Conservation (phyloP, 2,329 filamentous ascomycete species). For the Daldinia sp. region DNA sequence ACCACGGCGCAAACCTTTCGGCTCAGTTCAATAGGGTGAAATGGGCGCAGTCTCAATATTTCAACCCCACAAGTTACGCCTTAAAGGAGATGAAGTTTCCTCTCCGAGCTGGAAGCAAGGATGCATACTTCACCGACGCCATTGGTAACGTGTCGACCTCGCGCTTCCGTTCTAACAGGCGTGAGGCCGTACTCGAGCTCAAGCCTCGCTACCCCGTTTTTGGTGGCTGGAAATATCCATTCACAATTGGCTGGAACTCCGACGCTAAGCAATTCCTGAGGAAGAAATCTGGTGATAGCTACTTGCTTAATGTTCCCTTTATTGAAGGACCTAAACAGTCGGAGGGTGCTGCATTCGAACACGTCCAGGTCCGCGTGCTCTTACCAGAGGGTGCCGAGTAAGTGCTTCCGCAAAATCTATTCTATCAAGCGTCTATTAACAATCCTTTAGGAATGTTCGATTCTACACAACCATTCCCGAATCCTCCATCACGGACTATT, state of each 20-base stretch:
- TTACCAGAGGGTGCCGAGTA: conserved; percentile 91
- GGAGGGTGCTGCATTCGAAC: conserved; percentile 87
- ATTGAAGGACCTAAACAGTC: conserved; percentile 87
- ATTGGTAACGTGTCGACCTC: conserved; percentile 98
- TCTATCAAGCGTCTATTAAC: conserved; percentile 50
- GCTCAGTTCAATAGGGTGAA: conserved; percentile 78
- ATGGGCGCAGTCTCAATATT: conserved; percentile 77
- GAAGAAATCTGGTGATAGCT: conserved; percentile 71
- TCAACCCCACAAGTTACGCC: conserved; percentile 78
- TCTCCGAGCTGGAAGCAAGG: conserved; percentile 78
- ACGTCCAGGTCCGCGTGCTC: conserved; percentile 80
- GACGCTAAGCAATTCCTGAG: conserved; percentile 81
- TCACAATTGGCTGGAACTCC: conserved; percentile 95
- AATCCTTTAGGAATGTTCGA: conserved; percentile 75
- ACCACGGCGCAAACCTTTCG: conserved; percentile 82
- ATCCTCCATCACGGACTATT: conserved; percentile 65
- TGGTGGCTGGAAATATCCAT: conserved; percentile 97
- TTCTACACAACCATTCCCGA: conserved; percentile 77
- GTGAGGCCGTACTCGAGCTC: conserved; percentile 85
- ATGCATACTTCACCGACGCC: conserved; percentile 94
- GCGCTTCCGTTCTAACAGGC: conserved; percentile 78
- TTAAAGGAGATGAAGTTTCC: conserved; percentile 84
- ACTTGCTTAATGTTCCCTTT: conserved; percentile 89
- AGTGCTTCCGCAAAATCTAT: conserved; percentile 48
- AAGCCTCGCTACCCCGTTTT: conserved; percentile 97